Evolutionary conservation across 139 green algal species (phyloP).

Genomic region (Klebsormidium nitens): DNA sequence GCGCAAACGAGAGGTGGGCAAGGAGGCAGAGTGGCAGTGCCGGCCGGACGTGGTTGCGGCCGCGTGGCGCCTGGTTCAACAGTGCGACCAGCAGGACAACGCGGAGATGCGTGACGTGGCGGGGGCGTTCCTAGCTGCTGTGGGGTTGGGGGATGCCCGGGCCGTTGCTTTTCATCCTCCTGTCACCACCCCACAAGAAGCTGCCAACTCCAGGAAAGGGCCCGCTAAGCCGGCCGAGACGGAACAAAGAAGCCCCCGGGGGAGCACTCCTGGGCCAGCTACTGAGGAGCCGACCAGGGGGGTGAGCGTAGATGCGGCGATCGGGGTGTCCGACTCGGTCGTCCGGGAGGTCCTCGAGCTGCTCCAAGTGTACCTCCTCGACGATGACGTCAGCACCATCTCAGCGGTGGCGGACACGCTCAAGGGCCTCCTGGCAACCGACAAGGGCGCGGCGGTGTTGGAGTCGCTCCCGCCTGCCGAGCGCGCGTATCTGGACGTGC

Average conservation of each 20-base stretch:
- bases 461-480: not conserved
- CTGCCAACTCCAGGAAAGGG: not conserved
- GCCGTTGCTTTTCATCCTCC: not conserved
- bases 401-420: not conserved
- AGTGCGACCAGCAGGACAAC: not conserved
- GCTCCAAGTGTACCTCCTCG: not conserved
- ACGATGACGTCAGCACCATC: not conserved
- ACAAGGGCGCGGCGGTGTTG: not conserved
- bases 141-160: not conserved
- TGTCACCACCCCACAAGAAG: not conserved
- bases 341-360: not conserved
- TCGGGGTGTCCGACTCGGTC: too few species aligned
- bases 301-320: not conserved
- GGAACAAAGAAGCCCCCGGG: too few species aligned
- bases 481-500: not conserved
- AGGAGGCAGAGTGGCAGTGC: not conserved
- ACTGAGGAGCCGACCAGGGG: not conserved
- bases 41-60: not conserved
- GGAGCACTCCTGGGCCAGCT: not conserved
- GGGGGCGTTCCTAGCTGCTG: not conserved
- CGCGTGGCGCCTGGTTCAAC: not conserved
- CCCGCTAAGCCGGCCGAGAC: too few species aligned
- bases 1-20: not conserved
- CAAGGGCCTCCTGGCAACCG: not conserved
- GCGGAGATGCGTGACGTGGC: not conserved